phyloP scores from a whole-genome alignment of 2,329 filamentous ascomycete genomes.

The Pseudocercospora macadamiae region DNA sequence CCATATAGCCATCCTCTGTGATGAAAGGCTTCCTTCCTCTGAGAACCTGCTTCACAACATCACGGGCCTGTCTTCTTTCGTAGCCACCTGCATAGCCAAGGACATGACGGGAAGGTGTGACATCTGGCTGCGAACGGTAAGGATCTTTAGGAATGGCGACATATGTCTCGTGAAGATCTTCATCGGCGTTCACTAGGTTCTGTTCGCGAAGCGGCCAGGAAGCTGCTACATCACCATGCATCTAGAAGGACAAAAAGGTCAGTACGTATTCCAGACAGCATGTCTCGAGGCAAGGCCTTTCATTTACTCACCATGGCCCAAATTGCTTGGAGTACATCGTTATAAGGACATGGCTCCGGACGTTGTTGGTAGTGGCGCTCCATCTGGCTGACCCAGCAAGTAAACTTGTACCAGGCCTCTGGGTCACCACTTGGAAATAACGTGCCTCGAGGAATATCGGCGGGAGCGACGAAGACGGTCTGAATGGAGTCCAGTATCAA shows the following conservation, averaged over 20 bases:
- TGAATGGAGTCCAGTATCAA: slow-evolving; percentile 14
- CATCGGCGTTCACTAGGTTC: slow-evolving; percentile 5
- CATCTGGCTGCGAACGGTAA: not conserved
- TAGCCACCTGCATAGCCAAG: slow-evolving; percentile 9
- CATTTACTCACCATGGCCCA: slow-evolving; percentile 18
- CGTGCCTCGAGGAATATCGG: slow-evolving; percentile 9
- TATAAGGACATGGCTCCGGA: not conserved
- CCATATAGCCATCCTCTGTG: slow-evolving; percentile 17
- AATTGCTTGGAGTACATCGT: slow-evolving; percentile 10
- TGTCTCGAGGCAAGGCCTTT: too few relatives aligned
- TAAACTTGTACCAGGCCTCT: not conserved
- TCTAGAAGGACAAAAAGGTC: too few relatives aligned
- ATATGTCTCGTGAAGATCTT: not conserved
- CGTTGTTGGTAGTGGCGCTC: not conserved
- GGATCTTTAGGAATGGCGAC: not conserved
- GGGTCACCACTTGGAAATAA: slow-evolving; percentile 11
- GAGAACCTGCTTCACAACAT: slow-evolving; percentile 10
- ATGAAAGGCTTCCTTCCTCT: slow-evolving; percentile 13
- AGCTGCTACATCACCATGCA: slow-evolving; percentile 14
- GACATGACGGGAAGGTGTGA: slow-evolving; percentile 11
- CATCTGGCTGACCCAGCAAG: not conserved
- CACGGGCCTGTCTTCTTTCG: slow-evolving; percentile 6
- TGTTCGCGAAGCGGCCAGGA: slow-evolving; percentile 14
- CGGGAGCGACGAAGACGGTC: slow-evolving; percentile 11
- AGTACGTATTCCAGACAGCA: too few relatives aligned